Conservation (phyloP, 2,329 filamentous ascomycete genomes). For the Lachnellula subtilissima region DNA sequence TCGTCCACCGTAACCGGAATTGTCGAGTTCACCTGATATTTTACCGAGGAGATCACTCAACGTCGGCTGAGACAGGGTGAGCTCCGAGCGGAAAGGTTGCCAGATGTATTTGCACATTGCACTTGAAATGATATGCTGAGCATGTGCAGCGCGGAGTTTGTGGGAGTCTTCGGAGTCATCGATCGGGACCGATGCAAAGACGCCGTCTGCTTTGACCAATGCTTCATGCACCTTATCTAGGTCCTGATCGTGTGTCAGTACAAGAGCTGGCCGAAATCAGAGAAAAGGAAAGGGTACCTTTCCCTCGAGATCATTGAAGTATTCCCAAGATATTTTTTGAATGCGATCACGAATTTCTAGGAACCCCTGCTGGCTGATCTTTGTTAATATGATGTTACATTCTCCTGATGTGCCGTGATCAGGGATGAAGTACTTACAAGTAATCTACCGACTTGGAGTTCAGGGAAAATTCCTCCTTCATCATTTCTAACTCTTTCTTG, state of each 20-base stretch:
- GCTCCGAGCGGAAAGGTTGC: slow-evolving; percentile 11
- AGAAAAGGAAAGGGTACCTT: slow-evolving; percentile 1
- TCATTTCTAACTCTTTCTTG: neutral
- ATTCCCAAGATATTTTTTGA: slow-evolving; percentile 3
- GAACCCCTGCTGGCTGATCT: slow-evolving; percentile 5
- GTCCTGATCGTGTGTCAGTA: slow-evolving; percentile 11
- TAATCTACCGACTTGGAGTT: neutral
- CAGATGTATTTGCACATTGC: slow-evolving; percentile 14
- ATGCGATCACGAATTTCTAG: slow-evolving; percentile 4
- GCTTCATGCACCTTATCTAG: slow-evolving; percentile 3
- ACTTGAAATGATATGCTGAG: slow-evolving; percentile 13
- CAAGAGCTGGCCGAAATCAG: neutral
- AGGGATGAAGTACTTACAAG: slow-evolving; percentile 6
- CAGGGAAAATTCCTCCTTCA: neutral
- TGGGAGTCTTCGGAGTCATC: slow-evolving; percentile 10
- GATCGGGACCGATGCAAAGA: slow-evolving; percentile 12
- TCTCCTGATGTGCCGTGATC: neutral
- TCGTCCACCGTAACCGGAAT: slow-evolving; percentile 3
- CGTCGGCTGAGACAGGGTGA: slow-evolving; percentile 1
- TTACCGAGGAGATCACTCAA: slow-evolving; percentile 5
- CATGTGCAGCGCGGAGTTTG: slow-evolving; percentile 12
- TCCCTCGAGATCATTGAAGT: slow-evolving; percentile 9
- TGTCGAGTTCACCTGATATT: slow-evolving; percentile 6
- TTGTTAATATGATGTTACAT: slow-evolving; percentile 4
- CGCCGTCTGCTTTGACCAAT: slow-evolving; percentile 4